phyloP scores from a whole-genome alignment of 345 rosid genomes.

The Corchorus capsularis region DNA sequence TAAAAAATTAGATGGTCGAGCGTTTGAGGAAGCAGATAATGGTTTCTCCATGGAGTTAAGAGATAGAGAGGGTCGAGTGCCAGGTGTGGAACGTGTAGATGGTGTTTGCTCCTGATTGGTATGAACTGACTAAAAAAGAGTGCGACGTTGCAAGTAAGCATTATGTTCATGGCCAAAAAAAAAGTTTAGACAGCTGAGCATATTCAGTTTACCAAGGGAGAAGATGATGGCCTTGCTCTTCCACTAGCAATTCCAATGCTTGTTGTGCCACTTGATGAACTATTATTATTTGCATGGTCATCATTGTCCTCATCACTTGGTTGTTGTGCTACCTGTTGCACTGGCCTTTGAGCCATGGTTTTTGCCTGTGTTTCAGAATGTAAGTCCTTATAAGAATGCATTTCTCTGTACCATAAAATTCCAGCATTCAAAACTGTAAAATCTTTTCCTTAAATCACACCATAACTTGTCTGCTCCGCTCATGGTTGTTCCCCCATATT shows the following conservation, averaged over 20 bases:
- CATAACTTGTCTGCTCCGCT: slow-evolving; percentile 1
- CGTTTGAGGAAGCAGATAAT: slow-evolving; percentile 30
- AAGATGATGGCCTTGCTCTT: slow-evolving; percentile 44
- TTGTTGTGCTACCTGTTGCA: slow-evolving; percentile 30
- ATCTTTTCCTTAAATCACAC: not conserved
- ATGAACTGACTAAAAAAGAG: slow-evolving; percentile 58
- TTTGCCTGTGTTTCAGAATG: slow-evolving; percentile 40
- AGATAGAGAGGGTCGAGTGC: slow-evolving; percentile 35
- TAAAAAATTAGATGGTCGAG: not conserved
- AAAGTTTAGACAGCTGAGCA: not conserved
- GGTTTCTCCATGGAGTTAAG: slow-evolving; percentile 43
- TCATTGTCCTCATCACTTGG: slow-evolving; percentile 37
- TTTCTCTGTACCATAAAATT: not conserved
- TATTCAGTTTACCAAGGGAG: slow-evolving; percentile 46
- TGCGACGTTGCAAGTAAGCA: slow-evolving; percentile 10
- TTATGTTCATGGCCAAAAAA: slow-evolving; percentile 15
- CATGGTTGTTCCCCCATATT: not conserved
- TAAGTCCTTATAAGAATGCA: slow-evolving; percentile 10
- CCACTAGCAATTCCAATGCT: slow-evolving; percentile 57
- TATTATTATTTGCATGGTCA: slow-evolving; percentile 21
- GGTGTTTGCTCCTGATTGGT: slow-evolving; percentile 55
- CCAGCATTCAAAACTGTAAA: slow-evolving; percentile 1
- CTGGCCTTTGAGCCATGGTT: slow-evolving; percentile 37
- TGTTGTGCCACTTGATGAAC: slow-evolving; percentile 31
- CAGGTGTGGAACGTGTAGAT: slow-evolving; percentile 45